These are phyloP conservation scores for Fulvia fulva DNA, from an alignment of 2,329 filamentous ascomycete genomes.

Conservation along the genomic window DNA sequence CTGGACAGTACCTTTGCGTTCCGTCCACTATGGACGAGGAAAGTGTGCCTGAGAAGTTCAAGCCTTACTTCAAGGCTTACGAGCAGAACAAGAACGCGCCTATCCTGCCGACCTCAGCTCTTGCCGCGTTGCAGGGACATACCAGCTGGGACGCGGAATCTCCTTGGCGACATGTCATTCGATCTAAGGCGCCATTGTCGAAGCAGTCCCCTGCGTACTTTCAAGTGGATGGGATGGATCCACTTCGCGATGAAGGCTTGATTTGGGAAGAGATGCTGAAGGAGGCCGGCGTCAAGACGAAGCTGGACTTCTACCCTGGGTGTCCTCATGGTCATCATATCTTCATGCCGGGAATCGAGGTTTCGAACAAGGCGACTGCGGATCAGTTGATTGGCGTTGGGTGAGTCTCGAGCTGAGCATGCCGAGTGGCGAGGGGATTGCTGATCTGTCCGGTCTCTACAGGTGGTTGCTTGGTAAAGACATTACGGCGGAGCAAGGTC, in stretches of 20 bases:
- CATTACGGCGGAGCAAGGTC: slow-evolving; percentile 3
- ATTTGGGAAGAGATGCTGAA: slow-evolving; percentile 48
- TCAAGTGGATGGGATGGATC: slow-evolving; percentile 49
- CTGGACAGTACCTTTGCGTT: slow-evolving; percentile 39
- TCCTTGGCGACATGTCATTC: background rate
- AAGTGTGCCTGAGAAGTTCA: slow-evolving; percentile 37
- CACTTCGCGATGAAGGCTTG: slow-evolving; percentile 49
- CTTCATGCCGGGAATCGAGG: slow-evolving; percentile 8
- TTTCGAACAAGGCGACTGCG: slow-evolving; percentile 1
- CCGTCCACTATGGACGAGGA: slow-evolving; percentile 38
- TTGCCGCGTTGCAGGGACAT: slow-evolving; percentile 2
- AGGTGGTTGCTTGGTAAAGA: slow-evolving; percentile 6
- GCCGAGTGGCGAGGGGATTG: background rate
- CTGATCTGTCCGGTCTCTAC: background rate
- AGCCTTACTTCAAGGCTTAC: slow-evolving; percentile 33
- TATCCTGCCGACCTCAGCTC: background rate
- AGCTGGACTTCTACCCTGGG: slow-evolving; percentile 33
- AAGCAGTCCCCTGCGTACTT: slow-evolving; percentile 44
- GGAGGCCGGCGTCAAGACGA: slow-evolving; percentile 41
- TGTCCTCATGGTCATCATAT: slow-evolving; percentile 8
- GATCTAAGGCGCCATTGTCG: slow-evolving; percentile 6
- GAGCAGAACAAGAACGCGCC: slow-evolving; percentile 11
- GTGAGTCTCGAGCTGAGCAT: background rate
- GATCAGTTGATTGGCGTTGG: slow-evolving; percentile 10
- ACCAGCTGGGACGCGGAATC: slow-evolving; percentile 3